Evolutionary conservation across 306 rosid genomes (phyloP).

Genomic region (Hippophae gyantsensis): DNA sequence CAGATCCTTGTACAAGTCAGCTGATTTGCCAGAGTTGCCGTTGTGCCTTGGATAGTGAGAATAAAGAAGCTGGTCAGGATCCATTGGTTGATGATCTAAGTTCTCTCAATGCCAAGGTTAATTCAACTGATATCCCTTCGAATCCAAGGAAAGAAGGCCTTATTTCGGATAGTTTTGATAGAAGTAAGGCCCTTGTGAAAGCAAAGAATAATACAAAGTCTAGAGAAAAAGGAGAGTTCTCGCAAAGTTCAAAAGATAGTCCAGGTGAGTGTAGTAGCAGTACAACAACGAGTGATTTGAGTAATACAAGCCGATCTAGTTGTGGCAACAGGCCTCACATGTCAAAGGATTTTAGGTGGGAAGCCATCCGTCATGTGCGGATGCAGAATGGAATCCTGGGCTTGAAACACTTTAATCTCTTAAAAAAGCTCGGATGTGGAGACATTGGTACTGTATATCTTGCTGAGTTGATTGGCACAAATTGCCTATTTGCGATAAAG

Average conservation of each 20-base stretch:
- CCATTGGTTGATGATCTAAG: conserved; percentile 17
- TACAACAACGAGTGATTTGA: conserved; percentile 89
- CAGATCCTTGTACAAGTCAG: conserved; percentile 35
- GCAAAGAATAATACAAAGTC: conserved; percentile 42
- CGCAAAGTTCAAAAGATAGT: conserved; percentile 96
- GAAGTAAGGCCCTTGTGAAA: conserved; percentile 19
- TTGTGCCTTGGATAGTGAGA: conserved; percentile 40
- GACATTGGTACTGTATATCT: conserved; percentile 97
- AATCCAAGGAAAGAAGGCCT: conserved; percentile 32
- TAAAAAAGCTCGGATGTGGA: conserved; percentile 96
- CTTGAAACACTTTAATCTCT: conserved; percentile 75
- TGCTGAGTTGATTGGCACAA: conserved; percentile 69
- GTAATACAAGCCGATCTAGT: conserved; percentile 73
- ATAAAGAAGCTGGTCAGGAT: conserved; percentile 34
- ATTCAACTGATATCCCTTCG: conserved; percentile 25
- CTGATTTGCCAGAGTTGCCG: conserved; percentile 81
- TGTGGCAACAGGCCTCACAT: conserved; percentile 94
- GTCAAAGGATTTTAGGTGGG: conserved; percentile 97
- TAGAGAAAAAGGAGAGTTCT: conserved; percentile 70
- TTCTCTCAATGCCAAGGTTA: conserved; percentile 31
- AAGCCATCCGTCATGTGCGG: conserved; percentile 57
- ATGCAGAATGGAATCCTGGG: conserved; percentile 65
- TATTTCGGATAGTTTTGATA: conserved; percentile 25
- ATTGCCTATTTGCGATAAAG: conserved; percentile 87
- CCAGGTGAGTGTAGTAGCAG: conserved; percentile 92